A percentile compares a stretch with the other conserved stretches of the same genome.
Evolutionary conservation across 192 early-diverging fungal species (phyloP).

Genomic region (Linnemannia schmuckeri): DNA sequence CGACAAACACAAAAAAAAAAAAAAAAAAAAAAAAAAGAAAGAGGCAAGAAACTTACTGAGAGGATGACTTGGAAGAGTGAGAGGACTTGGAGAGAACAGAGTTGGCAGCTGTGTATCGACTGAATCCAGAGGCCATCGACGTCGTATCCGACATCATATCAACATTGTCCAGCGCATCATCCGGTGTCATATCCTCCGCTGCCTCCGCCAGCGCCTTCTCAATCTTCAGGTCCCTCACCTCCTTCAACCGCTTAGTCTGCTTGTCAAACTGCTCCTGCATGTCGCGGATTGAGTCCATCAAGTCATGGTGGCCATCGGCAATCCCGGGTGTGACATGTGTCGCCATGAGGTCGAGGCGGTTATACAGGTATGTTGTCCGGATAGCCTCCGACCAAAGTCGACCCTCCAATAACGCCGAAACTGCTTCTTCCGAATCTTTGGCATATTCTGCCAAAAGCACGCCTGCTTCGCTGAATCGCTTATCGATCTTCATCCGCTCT

Average conservation of each 20-base stretch:
- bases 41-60: constrained; percentile 33
- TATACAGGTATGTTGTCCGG: constrained; percentile 70
- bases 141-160: constrained; percentile 97
- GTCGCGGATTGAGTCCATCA: constrained; percentile 75
- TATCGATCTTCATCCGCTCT: constrained; percentile 42
- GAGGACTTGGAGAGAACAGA: constrained; percentile 72
- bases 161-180: constrained; percentile 83
- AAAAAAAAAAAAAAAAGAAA: too few relatives aligned
- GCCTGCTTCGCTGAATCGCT: constrained; percentile 68
- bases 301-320: constrained; percentile 63
- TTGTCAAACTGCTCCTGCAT: constrained; percentile 74
- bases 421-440: constrained; percentile 76
- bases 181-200: constrained; percentile 42
- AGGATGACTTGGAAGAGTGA: constrained; percentile 49
- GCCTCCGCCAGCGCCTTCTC: constrained; percentile 57
- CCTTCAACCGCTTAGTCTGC: constrained; percentile 68
- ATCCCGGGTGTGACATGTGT: constrained; percentile 79
- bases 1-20: neutral
- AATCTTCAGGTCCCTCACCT: constrained; percentile 70
- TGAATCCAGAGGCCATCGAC: constrained; percentile 92
- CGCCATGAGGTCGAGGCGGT: constrained; percentile 80
- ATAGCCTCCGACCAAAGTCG: constrained; percentile 83
- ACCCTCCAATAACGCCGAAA: constrained; percentile 78
- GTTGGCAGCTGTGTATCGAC: constrained; percentile 78
- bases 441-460: constrained; percentile 73